phyloP scores from a whole-genome alignment of 2,329 filamentous ascomycete genomes.

The Monosporascus sp. region DNA sequence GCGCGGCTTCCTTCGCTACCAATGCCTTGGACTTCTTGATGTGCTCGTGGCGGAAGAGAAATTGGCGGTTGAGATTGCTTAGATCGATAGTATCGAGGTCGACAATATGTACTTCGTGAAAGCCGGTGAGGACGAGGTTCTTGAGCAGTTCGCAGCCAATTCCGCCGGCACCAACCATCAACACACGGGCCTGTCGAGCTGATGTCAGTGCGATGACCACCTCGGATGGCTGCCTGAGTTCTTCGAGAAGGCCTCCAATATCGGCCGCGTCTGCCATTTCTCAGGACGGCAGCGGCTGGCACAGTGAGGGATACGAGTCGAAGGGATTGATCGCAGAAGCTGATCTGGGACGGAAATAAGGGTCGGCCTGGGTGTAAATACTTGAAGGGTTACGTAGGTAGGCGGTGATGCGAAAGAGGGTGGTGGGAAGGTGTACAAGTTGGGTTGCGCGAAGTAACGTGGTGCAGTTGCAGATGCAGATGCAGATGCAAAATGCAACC shows the following conservation, averaged over 20 bases:
- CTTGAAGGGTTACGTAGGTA: too few species aligned
- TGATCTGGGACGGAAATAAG: too few species aligned
- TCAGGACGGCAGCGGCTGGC: background rate
- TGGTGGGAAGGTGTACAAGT: too few species aligned
- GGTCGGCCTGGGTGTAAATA: too few species aligned
- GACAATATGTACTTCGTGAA: conserved; percentile 88
- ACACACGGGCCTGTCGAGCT: conserved; percentile 63
- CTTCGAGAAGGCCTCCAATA: background rate
- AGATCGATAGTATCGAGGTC: conserved; percentile 98
- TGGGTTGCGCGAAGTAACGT: too few species aligned
- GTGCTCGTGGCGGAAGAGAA: conserved; percentile 92
- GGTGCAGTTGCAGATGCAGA: background rate
- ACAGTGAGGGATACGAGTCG: background rate
- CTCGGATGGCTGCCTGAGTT: background rate
- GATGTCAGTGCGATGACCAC: conserved; percentile 26
- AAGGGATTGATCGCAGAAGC: too few species aligned
- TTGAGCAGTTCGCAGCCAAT: conserved; percentile 98
- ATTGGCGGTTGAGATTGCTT: conserved; percentile 95
- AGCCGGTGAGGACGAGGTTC: conserved; percentile 87
- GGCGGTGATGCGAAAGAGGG: too few species aligned
- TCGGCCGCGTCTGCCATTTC: background rate
- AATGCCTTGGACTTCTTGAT: conserved; percentile 96
- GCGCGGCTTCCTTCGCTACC: conserved; percentile 87
- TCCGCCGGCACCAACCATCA: conserved; percentile 93
- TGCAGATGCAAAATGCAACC: background rate